Evolutionary conservation across 2,329 filamentous ascomycete genomes (phyloP), one percentile per base, ranked within the genome.

Genomic region (Neurospora sp.): DNA sequence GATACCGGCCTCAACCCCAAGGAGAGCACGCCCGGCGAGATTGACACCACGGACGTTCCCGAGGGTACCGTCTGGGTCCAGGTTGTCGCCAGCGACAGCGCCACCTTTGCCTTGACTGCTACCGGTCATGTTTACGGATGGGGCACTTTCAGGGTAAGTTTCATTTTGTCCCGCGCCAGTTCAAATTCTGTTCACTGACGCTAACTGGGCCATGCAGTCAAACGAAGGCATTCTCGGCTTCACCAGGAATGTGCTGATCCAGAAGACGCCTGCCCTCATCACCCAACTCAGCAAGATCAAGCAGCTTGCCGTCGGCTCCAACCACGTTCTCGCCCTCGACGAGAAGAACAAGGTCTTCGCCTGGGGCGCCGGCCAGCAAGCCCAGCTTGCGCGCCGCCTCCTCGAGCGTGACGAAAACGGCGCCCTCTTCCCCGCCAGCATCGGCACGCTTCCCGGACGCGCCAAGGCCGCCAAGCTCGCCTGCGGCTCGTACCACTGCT

Each of bases 61-160:
- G 73, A 76, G 19, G 74, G 73, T 62, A 78, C 76, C 62, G 74
- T 71, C 68, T 81, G 79, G 70, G 85, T 86, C 23, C 87, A 92
- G 76, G 83, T 95, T 70, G 87, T 87, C 57, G 91, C 91, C 40
- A 88, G 88, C 68, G 91, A 95, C 81, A 93, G 89, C 77, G 88
- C 89, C 66, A 91, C 88, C 2, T 93, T 95, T 78, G 91, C 86
- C 10, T 83, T 96, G 40, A 95, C 92, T 11, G 86, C 89, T 66
- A 88, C 91, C 71, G 92, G 92, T 19, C 84, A 86, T 67, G 89
- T 96, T 38, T 96, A 92, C 76, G 92, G 92, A 71, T 96, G 92
- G 91, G 92, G 92, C 46, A 93, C 91, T 12, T 96, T 96, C 83
- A 84, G 91, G 75, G 86, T 79, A 74, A 74, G 77, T 70, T 67